These are phyloP conservation scores for Rhexocercosporidium sp. DNA, from an alignment of 2,329 filamentous ascomycete species.

Conservation along the genomic window DNA sequence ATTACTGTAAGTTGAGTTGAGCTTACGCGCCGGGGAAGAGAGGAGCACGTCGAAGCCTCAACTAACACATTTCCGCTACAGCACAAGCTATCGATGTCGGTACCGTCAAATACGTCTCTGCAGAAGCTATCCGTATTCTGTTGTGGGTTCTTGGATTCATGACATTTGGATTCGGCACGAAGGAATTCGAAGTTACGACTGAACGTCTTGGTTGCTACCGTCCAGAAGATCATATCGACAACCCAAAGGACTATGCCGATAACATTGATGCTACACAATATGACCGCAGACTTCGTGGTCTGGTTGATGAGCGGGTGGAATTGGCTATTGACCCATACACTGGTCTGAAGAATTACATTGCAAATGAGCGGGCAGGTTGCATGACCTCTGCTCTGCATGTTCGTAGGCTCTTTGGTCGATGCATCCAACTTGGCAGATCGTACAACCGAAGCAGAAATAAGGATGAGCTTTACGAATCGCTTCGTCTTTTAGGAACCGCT, in stretches of 20 bases:
- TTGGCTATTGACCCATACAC: constrained; percentile 76
- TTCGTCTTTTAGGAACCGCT: constrained; percentile 85
- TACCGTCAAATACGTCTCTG: constrained; percentile 87
- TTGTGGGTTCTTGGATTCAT: constrained; percentile 91
- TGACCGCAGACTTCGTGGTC: constrained; percentile 79
- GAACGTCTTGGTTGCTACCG: constrained; percentile 71
- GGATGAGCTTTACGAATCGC: constrained; percentile 83
- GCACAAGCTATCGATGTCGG: constrained; percentile 90
- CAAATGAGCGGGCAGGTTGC: constrained; percentile 78
- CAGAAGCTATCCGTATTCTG: constrained; percentile 87
- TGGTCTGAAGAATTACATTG: constrained; percentile 93
- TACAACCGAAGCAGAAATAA: constrained; percentile 71
- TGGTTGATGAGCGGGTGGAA: constrained; percentile 79
- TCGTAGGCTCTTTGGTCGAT: constrained; percentile 72
- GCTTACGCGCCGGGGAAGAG: background rate
- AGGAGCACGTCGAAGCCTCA: background rate
- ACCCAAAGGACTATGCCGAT: constrained; percentile 83
- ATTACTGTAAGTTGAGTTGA: constrained; percentile 66
- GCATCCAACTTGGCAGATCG: constrained; percentile 78
- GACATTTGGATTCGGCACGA: constrained; percentile 82
- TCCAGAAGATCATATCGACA: constrained; percentile 74
- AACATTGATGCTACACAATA: constrained; percentile 85
- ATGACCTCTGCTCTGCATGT: constrained; percentile 83
- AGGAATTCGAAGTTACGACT: constrained; percentile 83
- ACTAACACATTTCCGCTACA: constrained; percentile 19